Base-by-base conservation (phyloP, 1,284 basidiomycete genomes). In the Chalciporus sp. region DNA sequence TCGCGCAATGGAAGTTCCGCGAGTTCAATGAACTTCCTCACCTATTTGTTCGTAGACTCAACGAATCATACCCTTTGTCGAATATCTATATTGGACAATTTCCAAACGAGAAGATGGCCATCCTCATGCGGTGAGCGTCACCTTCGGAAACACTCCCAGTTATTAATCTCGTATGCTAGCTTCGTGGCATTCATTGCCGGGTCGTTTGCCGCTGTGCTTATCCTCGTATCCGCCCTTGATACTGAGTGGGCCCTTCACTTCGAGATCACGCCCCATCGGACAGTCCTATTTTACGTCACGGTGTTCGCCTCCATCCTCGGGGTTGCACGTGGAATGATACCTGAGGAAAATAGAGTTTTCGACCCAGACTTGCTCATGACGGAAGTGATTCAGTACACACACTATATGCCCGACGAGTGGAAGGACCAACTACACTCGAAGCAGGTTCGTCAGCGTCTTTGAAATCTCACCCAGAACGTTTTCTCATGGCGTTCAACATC, bases 21-120 rank as follows among this genome's bases (percentile, higher is more conserved):
- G 97, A 99, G 71, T 99, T 98, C 78, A 99, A 99, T 70, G 96
- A 99, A 69, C 79, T 99, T 5, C 92, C 94, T 0, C 96, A 99
- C 71, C 77, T 96, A 31, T 99, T 99, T 70, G 81, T 86, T 39
- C 80, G 93, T 42, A 80, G 96, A 49, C 79, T 98, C 48, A 87
- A 95, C 61, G 86, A 92, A 62, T 94, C 92, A 56, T 95, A 96
- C 62, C 92, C 91, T 0, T 76, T 86, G 10, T 93, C 97, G 14
- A 95, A 90, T 70, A 90, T 94, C 79, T 99, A 98, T 71, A 94
- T 98, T 57, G 94, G 94, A 26, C 96, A 98, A 69, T 99, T 97
- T 68, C 96, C 96, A 0, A 98, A 98, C 66, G 94, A 95, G 68
- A 91, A 95, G 64, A 79, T 94, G 16, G 90, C 94, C 0, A 75